Base-by-base conservation (phyloP, 306 rosid genomes). In the Albizia julibrissin region DNA sequence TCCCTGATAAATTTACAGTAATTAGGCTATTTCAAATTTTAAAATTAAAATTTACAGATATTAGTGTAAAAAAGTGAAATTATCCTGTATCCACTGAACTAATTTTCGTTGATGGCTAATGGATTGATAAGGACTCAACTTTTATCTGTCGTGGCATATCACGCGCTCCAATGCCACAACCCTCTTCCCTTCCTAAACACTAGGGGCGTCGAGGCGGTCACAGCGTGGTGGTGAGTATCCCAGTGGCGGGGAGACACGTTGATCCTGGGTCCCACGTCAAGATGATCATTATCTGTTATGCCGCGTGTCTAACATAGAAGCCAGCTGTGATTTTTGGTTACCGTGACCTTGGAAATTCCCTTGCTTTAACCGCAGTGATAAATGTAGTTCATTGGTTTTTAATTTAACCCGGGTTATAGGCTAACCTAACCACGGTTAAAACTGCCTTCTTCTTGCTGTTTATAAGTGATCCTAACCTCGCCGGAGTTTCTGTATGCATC, bases 361-460 rank as follows among this genome's bases (percentile, higher is more conserved):
- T 58, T 69, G 65, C 65, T 83, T 86, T 76, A 85, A 87, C 91
- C 78, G 88, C 85, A 34, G 71, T 67, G 84, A 73, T 40, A 81
- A 77, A 18, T 39, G 69, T 11, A 24, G 71, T 78, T 84, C 79
- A 56, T 22, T 19, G 24, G 18, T 61, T 77, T 54, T 39, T 24
- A 29, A 71, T 72, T 77, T 7, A 82, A 83, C 88, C 83, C 64
- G 1, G 61, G 89, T 88, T 86, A 33, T 0, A 29, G 2, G 1
- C 0, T 2, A 84, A 87, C 86, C 77, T 7, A 84, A 92, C 93
- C 91, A 84, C 26, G 89, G 97, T 87, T 87, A 77, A 42, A 10
- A 6, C 26, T 62, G 3, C 62, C 22, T 4, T 4, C 64, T 8
- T 9, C 66, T 13, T 29, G 80, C 72, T 67, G 89, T 89, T 88